Evolutionary conservation across 345 rosid species (phyloP).

Genomic region (Adansonia digitata): DNA sequence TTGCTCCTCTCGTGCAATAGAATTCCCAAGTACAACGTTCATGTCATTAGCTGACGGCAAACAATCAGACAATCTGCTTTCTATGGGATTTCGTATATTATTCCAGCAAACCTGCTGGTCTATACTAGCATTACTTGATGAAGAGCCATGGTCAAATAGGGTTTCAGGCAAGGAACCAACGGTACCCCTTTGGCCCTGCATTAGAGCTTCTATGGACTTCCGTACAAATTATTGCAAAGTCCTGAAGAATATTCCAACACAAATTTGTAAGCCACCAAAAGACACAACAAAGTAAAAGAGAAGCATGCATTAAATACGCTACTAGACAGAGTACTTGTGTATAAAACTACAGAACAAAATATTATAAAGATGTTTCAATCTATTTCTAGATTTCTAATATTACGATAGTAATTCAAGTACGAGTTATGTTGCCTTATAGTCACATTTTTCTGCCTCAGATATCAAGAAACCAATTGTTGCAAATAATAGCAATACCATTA

Average conservation of each 20-base stretch:
- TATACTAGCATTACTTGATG: slow-evolving; percentile 51
- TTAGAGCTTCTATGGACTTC: slow-evolving; percentile 33
- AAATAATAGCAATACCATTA: background rate
- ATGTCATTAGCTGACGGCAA: slow-evolving; percentile 40
- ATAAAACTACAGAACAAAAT: background rate
- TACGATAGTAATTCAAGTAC: background rate
- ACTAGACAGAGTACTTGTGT: background rate
- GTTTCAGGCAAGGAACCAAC: slow-evolving; percentile 70
- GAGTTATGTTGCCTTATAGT: background rate
- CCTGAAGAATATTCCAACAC: slow-evolving; percentile 25
- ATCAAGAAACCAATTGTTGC: background rate
- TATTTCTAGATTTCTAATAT: background rate
- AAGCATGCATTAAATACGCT: slow-evolving; percentile 5
- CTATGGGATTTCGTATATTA: slow-evolving; percentile 45
- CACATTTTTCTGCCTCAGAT: background rate
- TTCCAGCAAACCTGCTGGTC: slow-evolving; percentile 70
- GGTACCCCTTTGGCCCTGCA: slow-evolving; percentile 84
- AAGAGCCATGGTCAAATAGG: slow-evolving; percentile 71
- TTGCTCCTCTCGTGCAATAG: slow-evolving; percentile 51
- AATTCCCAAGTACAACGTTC: slow-evolving; percentile 28
- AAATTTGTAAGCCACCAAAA: slow-evolving; percentile 15
- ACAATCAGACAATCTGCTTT: slow-evolving; percentile 41
- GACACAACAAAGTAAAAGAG: slow-evolving; percentile 4
- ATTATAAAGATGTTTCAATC: background rate
- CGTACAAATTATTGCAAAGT: slow-evolving; percentile 7